Conservation (phyloP, 495 filamentous ascomycete species). For the Penicillium turbatum region DNA sequence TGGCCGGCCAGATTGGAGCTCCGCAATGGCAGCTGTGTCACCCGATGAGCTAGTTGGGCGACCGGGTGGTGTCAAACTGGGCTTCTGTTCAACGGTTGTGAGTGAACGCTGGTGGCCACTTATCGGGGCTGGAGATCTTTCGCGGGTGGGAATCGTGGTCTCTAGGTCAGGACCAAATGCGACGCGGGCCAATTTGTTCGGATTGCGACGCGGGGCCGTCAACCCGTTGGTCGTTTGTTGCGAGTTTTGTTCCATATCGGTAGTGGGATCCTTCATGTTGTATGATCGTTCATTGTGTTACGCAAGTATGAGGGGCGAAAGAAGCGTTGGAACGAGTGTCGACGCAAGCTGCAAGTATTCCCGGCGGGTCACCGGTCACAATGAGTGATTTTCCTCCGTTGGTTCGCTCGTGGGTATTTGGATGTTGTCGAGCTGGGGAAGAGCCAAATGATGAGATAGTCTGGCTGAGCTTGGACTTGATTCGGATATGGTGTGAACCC, state of each 20-base stretch:
- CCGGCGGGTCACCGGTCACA: background rate
- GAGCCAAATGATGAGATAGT: conserved; percentile 4
- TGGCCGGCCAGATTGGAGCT: conserved; percentile 24
- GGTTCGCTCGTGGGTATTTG: background rate
- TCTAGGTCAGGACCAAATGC: conserved; percentile 45
- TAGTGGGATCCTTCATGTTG: conserved; percentile 41
- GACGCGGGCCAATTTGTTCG: conserved; percentile 40
- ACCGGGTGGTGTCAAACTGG: conserved; percentile 18
- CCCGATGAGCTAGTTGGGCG: conserved; percentile 37
- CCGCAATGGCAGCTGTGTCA: conserved; percentile 23
- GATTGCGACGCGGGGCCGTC: conserved; percentile 34
- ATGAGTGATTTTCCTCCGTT: background rate
- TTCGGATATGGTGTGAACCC: background rate
- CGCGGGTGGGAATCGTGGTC: conserved; percentile 41
- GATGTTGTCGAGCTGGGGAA: conserved; percentile 3
- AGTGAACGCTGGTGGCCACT: conserved; percentile 39
- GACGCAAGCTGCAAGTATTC: conserved; percentile 9
- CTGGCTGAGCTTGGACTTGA: too few relatives aligned
- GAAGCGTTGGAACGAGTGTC: conserved; percentile 7
- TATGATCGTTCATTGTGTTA: conserved; percentile 36
- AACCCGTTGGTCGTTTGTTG: conserved; percentile 29
- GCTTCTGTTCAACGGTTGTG: conserved; percentile 34
- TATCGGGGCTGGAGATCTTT: conserved; percentile 37
- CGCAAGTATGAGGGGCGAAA: conserved; percentile 9
- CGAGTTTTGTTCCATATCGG: conserved; percentile 37